A percentile compares a stretch with the other conserved stretches of the same genome.
phyloP scores from a whole-genome alignment of 2,329 filamentous ascomycete genomes.

The Alternaria brassicae region DNA sequence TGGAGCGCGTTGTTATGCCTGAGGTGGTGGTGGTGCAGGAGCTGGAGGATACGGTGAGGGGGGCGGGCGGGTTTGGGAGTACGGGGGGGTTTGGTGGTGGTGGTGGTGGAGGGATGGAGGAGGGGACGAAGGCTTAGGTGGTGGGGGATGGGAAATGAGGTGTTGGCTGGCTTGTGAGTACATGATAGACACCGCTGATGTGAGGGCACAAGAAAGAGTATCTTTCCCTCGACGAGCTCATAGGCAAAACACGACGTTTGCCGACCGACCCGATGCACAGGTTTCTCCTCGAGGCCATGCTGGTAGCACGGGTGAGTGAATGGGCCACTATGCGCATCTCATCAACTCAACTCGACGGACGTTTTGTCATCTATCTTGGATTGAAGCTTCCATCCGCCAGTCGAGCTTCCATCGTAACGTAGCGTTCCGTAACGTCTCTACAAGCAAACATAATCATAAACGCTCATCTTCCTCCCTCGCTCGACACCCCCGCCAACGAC shows the following conservation, averaged over 20 bases:
- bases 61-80: conserved; percentile 70
- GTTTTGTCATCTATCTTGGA: neutral
- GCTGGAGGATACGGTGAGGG: conserved; percentile 88
- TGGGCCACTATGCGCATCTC: neutral
- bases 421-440: neutral
- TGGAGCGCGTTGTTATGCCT: conserved; percentile 94
- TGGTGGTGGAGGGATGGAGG: neutral
- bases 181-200: neutral
- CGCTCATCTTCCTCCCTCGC: neutral
- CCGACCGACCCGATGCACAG: neutral
- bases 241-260: neutral
- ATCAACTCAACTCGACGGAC: neutral
- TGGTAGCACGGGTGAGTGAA: neutral
- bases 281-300: neutral
- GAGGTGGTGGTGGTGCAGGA: conserved; percentile 88
- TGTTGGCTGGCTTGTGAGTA: neutral
- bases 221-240: neutral
- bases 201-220: neutral
- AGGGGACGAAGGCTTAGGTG: neutral
- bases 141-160: no score
- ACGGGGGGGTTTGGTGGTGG: conserved; percentile 47
- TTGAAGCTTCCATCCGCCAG: neutral
- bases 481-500: neutral
- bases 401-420: no score
- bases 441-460: neutral